phyloP scores from a whole-genome alignment of 768 basidiomycete genomes.

The Tulasnella sp. region DNA sequence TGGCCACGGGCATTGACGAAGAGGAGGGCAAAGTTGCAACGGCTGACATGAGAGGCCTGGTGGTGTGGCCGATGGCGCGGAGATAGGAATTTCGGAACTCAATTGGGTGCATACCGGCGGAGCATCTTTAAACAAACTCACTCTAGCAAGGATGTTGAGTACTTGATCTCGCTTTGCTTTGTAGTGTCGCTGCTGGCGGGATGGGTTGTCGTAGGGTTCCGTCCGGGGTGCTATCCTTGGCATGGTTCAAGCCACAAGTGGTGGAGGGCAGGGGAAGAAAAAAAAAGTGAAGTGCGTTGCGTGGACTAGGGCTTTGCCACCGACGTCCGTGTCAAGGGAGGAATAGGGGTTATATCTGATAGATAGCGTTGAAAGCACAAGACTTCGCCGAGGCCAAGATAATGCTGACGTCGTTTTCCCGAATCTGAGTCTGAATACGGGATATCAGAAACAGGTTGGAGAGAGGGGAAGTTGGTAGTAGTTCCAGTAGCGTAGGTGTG shows the following conservation, averaged over 20 bases:
- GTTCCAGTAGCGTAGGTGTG: not conserved
- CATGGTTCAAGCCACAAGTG: constrained; percentile 25
- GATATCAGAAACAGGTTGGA: not conserved
- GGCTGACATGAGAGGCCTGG: constrained; percentile 33
- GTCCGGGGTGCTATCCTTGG: constrained; percentile 34
- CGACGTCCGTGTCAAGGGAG: not conserved
- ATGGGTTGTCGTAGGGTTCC: constrained; percentile 32
- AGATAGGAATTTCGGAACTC: not conserved
- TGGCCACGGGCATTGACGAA: constrained; percentile 33
- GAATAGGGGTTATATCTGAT: not conserved
- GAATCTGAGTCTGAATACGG: not conserved
- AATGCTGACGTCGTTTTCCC: not conserved
- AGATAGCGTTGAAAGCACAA: not conserved
- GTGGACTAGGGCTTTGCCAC: not conserved
- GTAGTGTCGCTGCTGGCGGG: constrained; percentile 34
- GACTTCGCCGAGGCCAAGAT: not conserved
- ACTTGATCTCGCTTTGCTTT: constrained; percentile 31
- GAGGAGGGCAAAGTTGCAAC: constrained; percentile 35
- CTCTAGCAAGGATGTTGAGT: constrained; percentile 3
- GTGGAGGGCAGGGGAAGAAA: not conserved
- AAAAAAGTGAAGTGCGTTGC: constrained; percentile 2
- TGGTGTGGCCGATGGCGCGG: constrained; percentile 22
- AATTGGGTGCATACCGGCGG: not conserved
- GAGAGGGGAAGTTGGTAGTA: not conserved
- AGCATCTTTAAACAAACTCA: not conserved